Percentiles rank a stretch among this genome's conserved stretches.
These are phyloP conservation scores for Pelargonium exstipulatum DNA, from an alignment of 441 rosid species.

Conservation along the genomic window DNA sequence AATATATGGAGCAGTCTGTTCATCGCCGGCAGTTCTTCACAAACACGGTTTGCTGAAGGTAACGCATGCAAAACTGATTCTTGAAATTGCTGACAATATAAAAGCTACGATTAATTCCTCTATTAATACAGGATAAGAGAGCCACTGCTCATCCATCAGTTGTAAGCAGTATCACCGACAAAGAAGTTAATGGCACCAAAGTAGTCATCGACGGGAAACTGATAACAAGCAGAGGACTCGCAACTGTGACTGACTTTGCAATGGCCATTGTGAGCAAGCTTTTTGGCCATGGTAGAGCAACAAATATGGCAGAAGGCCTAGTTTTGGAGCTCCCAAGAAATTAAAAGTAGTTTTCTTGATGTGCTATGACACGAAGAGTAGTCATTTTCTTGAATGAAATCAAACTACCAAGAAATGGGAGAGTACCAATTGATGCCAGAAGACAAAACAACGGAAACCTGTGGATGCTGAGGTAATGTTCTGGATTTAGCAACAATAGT, in stretches of 20 bases:
- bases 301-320: constrained; percentile 81
- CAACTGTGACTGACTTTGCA: constrained; percentile 60
- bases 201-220: constrained; percentile 82
- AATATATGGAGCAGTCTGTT: constrained; percentile 67
- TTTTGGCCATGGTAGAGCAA: constrained; percentile 75
- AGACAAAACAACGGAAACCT: no score
- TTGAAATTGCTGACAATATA: neutral
- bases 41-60: constrained; percentile 73
- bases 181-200: constrained; percentile 42
- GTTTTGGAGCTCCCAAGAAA: constrained; percentile 27
- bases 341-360: no score
- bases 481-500: no score
- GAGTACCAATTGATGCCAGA: no score
- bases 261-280: constrained; percentile 69
- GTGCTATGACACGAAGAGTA: no score
- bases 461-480: no score
- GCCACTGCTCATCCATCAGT: constrained; percentile 50
- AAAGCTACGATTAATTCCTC: constrained; percentile 1
- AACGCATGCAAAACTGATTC: constrained; percentile 6
- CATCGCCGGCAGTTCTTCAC: constrained; percentile 52
- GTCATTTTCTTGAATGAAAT: no score
- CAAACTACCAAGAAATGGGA: no score
- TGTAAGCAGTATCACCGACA: constrained; percentile 25
- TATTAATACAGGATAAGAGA: constrained; percentile 48
- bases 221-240: constrained; percentile 73